Conservation (phyloP, 345 rosid genomes). For the Noccaea caerulescens region DNA sequence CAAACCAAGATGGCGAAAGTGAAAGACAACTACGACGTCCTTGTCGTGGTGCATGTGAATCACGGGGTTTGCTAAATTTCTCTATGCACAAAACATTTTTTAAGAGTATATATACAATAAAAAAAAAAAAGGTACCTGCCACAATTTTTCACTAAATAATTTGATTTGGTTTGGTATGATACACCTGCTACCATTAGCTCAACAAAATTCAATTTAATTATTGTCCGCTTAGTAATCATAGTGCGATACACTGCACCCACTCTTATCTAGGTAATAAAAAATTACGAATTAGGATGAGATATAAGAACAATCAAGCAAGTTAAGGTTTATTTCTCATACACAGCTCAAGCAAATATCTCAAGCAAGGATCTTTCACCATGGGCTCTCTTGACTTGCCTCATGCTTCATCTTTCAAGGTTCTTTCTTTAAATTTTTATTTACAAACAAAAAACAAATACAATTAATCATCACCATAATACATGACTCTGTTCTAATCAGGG, state of each 20-base stretch:
- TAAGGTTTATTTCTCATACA: conserved; percentile 1
- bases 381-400: conserved; percentile 31
- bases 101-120: too few relatives aligned
- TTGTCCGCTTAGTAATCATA: conserved; percentile 1
- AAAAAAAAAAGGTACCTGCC: background rate
- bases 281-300: background rate
- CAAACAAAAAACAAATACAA: background rate
- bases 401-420: conserved; percentile 38
- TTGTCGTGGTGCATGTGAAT: too few relatives aligned
- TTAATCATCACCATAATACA: background rate
- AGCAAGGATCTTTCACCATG: background rate
- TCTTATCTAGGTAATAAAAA: background rate
- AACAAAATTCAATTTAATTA: background rate
- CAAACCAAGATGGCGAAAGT: too few relatives aligned
- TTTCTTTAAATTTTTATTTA: background rate
- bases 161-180: background rate
- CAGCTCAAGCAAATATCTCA: background rate
- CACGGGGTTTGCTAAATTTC: too few relatives aligned
- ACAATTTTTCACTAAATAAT: background rate
- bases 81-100: too few relatives aligned
- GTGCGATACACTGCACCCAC: background rate
- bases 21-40: background rate
- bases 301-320: conserved; percentile 10
- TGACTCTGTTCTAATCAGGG: conserved; percentile 32
- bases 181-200: background rate